A percentile compares a stretch with the other conserved stretches of the same genome.
Evolutionary conservation across 2,329 filamentous ascomycete species (phyloP).

Genomic region (Neofusicoccum cordaticola): DNA sequence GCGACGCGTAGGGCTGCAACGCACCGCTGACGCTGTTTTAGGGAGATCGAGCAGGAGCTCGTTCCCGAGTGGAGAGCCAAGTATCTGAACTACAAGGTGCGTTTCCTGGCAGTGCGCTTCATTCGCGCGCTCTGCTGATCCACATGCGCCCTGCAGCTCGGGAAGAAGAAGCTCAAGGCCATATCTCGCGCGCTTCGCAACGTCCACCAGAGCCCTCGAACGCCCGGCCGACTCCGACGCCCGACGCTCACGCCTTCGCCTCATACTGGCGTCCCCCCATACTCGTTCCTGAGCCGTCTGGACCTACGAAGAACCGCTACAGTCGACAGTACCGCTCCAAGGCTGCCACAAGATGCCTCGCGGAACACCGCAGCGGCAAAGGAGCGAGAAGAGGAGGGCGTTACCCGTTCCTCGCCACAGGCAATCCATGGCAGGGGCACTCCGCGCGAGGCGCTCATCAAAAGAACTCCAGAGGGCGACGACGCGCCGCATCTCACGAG

Average conservation of each 20-base stretch:
- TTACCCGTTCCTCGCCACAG: constrained; percentile 14
- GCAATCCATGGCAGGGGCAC: constrained; percentile 19
- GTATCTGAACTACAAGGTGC: constrained; percentile 88
- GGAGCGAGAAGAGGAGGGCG: constrained; percentile 17
- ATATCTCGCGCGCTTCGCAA: constrained; percentile 68
- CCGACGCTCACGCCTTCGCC: constrained; percentile 33
- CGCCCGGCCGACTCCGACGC: constrained; percentile 32
- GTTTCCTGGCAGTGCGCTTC: constrained; percentile 20
- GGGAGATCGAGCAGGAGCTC: constrained; percentile 79
- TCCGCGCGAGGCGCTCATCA: constrained; percentile 19
- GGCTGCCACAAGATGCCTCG: constrained; percentile 27
- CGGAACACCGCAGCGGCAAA: constrained; percentile 22
- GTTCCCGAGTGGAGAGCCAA: constrained; percentile 95
- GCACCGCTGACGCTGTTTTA: constrained; percentile 27
- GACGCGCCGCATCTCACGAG: constrained; percentile 39
- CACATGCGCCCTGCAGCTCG: constrained; percentile 45
- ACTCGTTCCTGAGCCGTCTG: constrained; percentile 40
- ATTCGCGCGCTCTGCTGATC: constrained; percentile 1
- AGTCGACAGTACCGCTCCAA: constrained; percentile 23
- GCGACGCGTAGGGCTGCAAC: constrained; percentile 6
- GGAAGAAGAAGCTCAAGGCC: constrained; percentile 90
- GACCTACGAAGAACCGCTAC: constrained; percentile 17
- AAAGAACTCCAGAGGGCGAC: neutral
- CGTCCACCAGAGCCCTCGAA: constrained; percentile 52
- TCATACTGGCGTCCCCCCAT: constrained; percentile 37